Percentiles rank a stretch among this genome's conserved stretches.
Evolutionary conservation across 2,329 filamentous ascomycete genomes (phyloP).

Genomic region (Sclerotinia spermophila): DNA sequence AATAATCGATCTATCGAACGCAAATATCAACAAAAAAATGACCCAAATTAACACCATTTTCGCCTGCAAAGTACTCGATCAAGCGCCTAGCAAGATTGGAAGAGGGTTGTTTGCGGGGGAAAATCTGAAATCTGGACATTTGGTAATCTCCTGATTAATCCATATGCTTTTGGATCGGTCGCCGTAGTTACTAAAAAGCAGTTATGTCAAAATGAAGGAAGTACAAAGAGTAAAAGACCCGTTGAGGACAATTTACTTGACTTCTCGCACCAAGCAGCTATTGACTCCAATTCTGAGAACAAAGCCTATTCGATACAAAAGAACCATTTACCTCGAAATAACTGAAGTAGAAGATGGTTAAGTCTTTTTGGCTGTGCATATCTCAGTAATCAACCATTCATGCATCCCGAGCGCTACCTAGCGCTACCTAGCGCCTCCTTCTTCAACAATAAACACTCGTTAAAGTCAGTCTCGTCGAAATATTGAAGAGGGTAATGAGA

Average conservation of each 20-base stretch:
- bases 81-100: background rate
- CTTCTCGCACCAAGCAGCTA: background rate
- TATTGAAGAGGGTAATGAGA: background rate
- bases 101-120: background rate
- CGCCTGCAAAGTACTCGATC: background rate
- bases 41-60: background rate
- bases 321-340: background rate
- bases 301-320: background rate
- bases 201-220: background rate
- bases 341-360: background rate
- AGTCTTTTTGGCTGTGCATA: background rate
- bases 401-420: background rate
- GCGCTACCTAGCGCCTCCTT: background rate
- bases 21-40: background rate
- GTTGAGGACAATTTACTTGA: background rate
- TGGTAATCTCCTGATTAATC: background rate
- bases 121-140: no score
- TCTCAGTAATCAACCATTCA: background rate
- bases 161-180: background rate
- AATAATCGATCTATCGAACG: background rate
- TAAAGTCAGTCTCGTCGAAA: background rate
- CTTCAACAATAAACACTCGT: background rate
- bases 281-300: background rate
- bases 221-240: background rate
- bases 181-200: background rate